Base-by-base conservation (phyloP, 2,329 filamentous ascomycete species). In the Plenodomus biglobosus region DNA sequence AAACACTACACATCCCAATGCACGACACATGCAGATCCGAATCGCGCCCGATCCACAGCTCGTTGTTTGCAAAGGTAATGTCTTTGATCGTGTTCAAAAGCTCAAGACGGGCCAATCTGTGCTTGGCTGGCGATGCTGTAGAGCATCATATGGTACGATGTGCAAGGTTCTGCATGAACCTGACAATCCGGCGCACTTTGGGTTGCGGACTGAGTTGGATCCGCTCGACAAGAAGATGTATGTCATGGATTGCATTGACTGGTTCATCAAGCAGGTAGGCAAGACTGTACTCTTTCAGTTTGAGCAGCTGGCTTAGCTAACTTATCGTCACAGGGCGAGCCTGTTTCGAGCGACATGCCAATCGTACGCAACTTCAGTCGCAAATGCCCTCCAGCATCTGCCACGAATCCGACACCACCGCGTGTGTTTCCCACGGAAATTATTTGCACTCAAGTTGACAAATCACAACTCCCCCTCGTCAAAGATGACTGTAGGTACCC, bases 61-160 rank as follows among this genome's bases (percentile, higher is more conserved):
- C 0, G 78, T 80, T 4, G 79, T 82, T 1, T 78, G 79, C 36
- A 79, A 79, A 50, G 80, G 80, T 0, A 64, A 82, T 2, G 75
- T 82, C 1, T 68, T 76, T 2, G 78, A 83, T 40, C 72, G 78
- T 10, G 67, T 80, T n/a, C 75, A 80, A 36, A 77, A 73, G 40
- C 68, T 79, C 3, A 70, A 73, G 1, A 72, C 71, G 13, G 70
- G 67, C 1, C 64, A 68, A 2, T 65, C 77, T 0, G 76, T 81
- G 1, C 68, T 82, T 1, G 66, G 65, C 1, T 71, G 67, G 68
- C 62, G 70, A 2, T 73, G 70, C 46, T 71, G 68, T 46, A 57
- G 71, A 13, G 66, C 71, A 3, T 65, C 60, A 0, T 73, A 73
- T 40, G 71, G 71, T 18, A 72, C 69, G 0, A 53, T 68, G 13